Evolutionary conservation across 225 moss, liverwort and hornwort species (phyloP), one percentile per base, ranked within the genome.

Genomic region (Anthoceros angustus): DNA sequence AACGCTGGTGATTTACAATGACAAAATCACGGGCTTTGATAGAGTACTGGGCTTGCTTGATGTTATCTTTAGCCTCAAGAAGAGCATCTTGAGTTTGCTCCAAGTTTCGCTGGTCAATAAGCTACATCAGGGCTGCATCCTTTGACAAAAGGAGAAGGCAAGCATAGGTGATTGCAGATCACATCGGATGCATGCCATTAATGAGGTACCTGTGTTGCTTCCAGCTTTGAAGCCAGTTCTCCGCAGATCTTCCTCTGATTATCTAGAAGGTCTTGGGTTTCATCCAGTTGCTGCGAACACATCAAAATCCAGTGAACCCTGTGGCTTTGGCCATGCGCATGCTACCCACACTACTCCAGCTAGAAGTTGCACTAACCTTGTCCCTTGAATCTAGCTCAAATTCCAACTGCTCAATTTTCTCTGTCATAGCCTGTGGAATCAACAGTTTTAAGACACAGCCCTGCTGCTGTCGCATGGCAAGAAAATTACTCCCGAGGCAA

Each of bases 331-430:
- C 50, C 1, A 21, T 2, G 2, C 3, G 2, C 50, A 55, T 2
- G 1, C 2, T 2, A 16, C 21, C 16, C 18, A 15, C 18, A 55
- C 21, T 15, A 15, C 21, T 16, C 50, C 18, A 5, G 21, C 1
- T 4, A 16, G 2, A 2, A 2, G 40, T 15, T 64, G 64, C 18
- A 55, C 55, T 55, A 68, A 93, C 92, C 89, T 95, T 91, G 66
- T 88, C 85, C 66, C 83, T 84, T 0, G 73, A 18, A 42, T 95
- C 95, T 55, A 95, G 74, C 60, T 88, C 91, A 26, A 78, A 83
- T 67, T 85, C 86, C 79, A 95, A 78, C 8, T 67, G 79, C 70
- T 95, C 95, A 5, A 88, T 82, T 72, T 77, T 86, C 64, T 95
- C 95, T 65, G 70, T 71, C 91, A 87, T 88, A 38, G 77, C 76